phyloP scores from a whole-genome alignment of 148 eudicot genomes.

The Mesembryanthemum crystallinum region DNA sequence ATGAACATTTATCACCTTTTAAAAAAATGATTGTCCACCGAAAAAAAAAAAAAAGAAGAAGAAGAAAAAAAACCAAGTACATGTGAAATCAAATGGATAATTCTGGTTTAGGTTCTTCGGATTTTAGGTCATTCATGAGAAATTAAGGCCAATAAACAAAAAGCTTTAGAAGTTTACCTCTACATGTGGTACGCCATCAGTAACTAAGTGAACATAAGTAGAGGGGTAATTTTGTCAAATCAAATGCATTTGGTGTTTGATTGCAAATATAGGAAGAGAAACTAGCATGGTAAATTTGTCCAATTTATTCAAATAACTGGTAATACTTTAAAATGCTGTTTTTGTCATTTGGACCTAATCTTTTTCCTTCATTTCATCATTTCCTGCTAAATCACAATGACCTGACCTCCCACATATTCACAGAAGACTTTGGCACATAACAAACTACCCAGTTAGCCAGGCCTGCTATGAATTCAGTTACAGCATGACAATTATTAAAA shows the following conservation, averaged over 20 bases:
- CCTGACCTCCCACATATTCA: too few relatives aligned
- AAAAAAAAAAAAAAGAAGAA: too few relatives aligned
- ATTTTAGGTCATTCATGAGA: too few relatives aligned
- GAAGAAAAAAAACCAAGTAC: too few relatives aligned
- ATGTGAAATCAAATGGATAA: too few relatives aligned
- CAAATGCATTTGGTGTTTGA: not conserved
- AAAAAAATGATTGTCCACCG: not conserved
- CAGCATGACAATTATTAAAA: not conserved
- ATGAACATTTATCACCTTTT: not conserved
- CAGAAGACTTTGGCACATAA: too few relatives aligned
- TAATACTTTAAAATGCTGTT: not conserved
- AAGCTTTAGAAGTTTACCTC: not conserved
- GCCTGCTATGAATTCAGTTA: not conserved
- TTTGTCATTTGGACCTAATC: not conserved
- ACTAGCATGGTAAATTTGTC: not conserved
- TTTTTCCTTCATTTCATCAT: not conserved
- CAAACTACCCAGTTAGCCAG: not conserved
- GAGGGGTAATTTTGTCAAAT: too few relatives aligned
- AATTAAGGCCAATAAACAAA: not conserved
- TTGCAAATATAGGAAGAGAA: not conserved
- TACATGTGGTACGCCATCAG: not conserved
- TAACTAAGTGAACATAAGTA: not conserved
- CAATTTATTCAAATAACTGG: not conserved
- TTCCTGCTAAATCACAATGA: conserved; percentile 1
- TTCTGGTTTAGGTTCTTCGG: too few relatives aligned